Evolutionary conservation across 1,284 basidiomycete genomes (phyloP).

Genomic region (Pyrrhoderma noxium): DNA sequence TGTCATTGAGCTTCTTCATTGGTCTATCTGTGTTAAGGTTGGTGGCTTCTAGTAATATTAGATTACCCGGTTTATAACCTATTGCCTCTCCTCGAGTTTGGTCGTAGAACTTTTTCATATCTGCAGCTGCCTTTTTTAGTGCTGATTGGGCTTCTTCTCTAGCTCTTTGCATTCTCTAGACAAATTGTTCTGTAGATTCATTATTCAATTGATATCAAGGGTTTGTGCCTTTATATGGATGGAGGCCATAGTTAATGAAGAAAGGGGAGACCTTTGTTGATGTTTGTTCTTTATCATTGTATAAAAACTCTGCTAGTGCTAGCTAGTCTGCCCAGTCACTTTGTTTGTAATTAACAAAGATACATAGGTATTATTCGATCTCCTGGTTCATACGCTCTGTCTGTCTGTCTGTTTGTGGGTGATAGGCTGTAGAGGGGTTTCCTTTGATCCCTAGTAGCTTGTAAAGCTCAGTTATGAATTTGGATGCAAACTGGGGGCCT

Average conservation of each 20-base stretch:
- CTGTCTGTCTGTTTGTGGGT: slow-evolving; percentile 2
- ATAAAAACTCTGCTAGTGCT: not conserved
- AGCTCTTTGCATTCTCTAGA: too few relatives aligned
- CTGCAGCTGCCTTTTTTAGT: too few relatives aligned
- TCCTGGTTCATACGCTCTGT: too few relatives aligned
- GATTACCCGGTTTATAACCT: too few relatives aligned
- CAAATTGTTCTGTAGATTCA: too few relatives aligned
- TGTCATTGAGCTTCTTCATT: not conserved
- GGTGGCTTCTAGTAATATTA: not conserved
- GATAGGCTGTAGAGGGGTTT: slow-evolving; percentile 3
- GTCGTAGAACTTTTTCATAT: too few relatives aligned
- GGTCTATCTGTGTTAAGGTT: not conserved
- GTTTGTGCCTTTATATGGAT: not conserved
- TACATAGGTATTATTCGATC: too few relatives aligned
- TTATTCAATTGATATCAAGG: too few relatives aligned
- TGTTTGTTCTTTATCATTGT: slow-evolving; percentile 2
- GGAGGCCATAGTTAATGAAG: not conserved
- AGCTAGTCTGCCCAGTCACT: not conserved
- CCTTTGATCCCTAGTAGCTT: not conserved
- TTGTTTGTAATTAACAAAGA: too few relatives aligned
- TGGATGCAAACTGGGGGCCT: too few relatives aligned
- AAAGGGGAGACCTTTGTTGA: not conserved
- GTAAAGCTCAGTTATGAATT: slow-evolving; percentile 22
- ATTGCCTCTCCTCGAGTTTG: too few relatives aligned
- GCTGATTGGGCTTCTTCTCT: too few relatives aligned